phyloP scores from a whole-genome alignment of 106 monocot genomes.

The Triglochin maritima region DNA sequence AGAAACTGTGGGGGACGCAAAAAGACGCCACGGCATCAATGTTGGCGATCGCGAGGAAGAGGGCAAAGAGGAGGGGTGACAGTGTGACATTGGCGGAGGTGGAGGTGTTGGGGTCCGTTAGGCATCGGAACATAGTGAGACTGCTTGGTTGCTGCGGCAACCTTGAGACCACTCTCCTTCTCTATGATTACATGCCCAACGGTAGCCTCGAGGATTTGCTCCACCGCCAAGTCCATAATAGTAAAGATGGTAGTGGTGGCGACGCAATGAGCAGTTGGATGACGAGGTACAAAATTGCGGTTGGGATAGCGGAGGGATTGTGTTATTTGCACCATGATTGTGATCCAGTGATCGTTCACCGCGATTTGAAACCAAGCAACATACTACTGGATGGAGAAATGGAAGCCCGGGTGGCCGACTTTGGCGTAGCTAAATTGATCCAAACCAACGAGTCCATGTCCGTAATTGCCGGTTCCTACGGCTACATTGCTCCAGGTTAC shows the following conservation, averaged over 20 bases:
- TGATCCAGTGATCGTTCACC: constrained; percentile 62
- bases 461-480: constrained; percentile 71
- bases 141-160: constrained; percentile 71
- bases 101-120: constrained; percentile 60
- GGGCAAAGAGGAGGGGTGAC: constrained; percentile 5
- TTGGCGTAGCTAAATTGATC: constrained; percentile 74
- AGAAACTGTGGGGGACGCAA: constrained; percentile 62
- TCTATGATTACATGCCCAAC: constrained; percentile 95
- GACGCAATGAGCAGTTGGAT: constrained; percentile 26
- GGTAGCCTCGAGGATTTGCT: constrained; percentile 81
- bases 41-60: neutral
- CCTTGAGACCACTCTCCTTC: constrained; percentile 50
- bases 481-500: constrained; percentile 89
- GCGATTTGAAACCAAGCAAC: constrained; percentile 88
- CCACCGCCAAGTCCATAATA: constrained; percentile 12
- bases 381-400: constrained; percentile 76
- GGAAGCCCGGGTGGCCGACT: constrained; percentile 83
- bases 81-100: constrained; percentile 38
- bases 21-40: constrained; percentile 16
- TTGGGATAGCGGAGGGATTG: constrained; percentile 70
- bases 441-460: constrained; percentile 42
- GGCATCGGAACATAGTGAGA: constrained; percentile 85
- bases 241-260: constrained; percentile 3
- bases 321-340: constrained; percentile 91
- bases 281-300: constrained; percentile 51